These are phyloP conservation scores for Chalciporus sphaerocephalus DNA, from an alignment of 768 basidiomycete genomes.

Conservation along the genomic window DNA sequence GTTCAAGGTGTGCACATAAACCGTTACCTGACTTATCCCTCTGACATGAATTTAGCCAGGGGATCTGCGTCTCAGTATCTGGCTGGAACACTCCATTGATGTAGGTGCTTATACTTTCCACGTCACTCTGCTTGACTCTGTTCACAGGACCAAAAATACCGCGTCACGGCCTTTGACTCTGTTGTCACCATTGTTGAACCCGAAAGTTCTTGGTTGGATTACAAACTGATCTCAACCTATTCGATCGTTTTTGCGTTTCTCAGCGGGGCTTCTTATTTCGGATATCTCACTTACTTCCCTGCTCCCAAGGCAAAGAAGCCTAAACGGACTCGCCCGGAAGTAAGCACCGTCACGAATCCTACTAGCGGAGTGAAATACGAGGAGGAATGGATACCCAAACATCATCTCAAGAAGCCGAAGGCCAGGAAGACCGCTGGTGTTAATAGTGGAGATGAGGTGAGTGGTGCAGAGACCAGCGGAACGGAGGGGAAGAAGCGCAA, in stretches of 20 bases:
- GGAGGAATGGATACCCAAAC: slow-evolving; percentile 92
- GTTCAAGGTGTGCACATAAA: slow-evolving; percentile 50
- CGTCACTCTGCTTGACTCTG: neutral
- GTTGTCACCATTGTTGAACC: slow-evolving; percentile 79
- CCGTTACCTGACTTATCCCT: neutral
- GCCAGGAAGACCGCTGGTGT: slow-evolving; percentile 42
- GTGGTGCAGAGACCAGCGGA: slow-evolving; percentile 61
- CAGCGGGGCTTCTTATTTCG: slow-evolving; percentile 58
- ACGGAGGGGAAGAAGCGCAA: slow-evolving; percentile 46
- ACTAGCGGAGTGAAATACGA: slow-evolving; percentile 65
- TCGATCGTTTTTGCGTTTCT: slow-evolving; percentile 60
- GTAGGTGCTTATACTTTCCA: slow-evolving; percentile 35
- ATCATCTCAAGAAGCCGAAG: slow-evolving; percentile 72
- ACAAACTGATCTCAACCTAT: slow-evolving; percentile 79
- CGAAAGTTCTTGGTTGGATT: slow-evolving; percentile 69
- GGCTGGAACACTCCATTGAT: slow-evolving; percentile 67
- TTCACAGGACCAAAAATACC: slow-evolving; percentile 51
- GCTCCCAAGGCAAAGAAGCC: slow-evolving; percentile 52
- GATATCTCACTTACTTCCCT: slow-evolving; percentile 63
- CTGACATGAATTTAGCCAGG: slow-evolving; percentile 49
- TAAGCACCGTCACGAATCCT: slow-evolving; percentile 58
- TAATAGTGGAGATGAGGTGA: slow-evolving; percentile 63
- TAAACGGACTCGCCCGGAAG: slow-evolving; percentile 39
- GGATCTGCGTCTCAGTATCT: slow-evolving; percentile 67
- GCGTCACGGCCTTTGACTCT: slow-evolving; percentile 68